Evolutionary conservation across 768 basidiomycete species (phyloP), one percentile per base, ranked within the genome.

Genomic region (Mycena alexandri): DNA sequence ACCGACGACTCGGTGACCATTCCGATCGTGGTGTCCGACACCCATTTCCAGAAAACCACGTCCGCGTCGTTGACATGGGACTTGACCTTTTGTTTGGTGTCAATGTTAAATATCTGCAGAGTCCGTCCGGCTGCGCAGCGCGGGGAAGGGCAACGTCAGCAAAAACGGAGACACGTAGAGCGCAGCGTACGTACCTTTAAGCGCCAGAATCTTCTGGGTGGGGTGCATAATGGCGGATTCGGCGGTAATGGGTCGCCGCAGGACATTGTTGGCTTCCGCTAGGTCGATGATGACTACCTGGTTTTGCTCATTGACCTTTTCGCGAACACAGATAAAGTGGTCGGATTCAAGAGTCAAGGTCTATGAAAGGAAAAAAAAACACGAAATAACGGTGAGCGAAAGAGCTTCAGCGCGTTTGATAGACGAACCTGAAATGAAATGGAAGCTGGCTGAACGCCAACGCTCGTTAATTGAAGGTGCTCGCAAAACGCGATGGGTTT

Each of bases 201-300:
- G 79, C 5, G 98, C 98, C 64, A 99, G 88, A 79, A 99, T 95
- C 88, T 98, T 99, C 83, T 97, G 90, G 67, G 87, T 89, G 0
- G 94, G 95, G 77, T 98, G 96, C 97, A 99, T 99, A 73, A 99
- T 98, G 63, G 98, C 97, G 43, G 94, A 95, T 78, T 99, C 98
- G n/a, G 98, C 98, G 25, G 94, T 93, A 75, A 99, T 99, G 69
- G 96, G 96, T 73, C 96, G 86, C 67, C 96, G 91, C 62, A 96
- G 87, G 74, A 99, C 93, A 91, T 97, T 94, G 84, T 98, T 98
- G 74, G 96, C 95, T 79, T 99, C 95, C 68, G 92, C 85, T 70
- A 99, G 91, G 90, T 99, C 97, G 77, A 99, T 93, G 77, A 99
- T 99, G 78, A 98, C 97, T 70, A 99, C 98, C 81, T 98, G 96